phyloP scores from a whole-genome alignment of 192 early-diverging fungal genomes.

The Allomyces macrogynus region DNA sequence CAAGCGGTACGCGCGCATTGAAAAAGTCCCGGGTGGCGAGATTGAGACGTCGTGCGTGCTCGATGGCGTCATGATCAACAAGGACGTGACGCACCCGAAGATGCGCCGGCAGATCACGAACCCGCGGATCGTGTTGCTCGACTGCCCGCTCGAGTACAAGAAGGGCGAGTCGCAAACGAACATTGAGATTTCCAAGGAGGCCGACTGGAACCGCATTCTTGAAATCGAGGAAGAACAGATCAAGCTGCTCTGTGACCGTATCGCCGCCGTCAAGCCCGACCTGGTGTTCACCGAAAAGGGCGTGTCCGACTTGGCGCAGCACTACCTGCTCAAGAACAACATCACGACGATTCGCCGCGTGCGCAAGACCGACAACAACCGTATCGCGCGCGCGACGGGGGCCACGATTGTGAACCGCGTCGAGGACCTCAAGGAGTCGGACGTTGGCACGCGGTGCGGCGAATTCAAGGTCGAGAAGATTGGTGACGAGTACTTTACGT shows the following conservation, averaged over 20 bases:
- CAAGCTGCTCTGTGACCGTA: constrained; percentile 89
- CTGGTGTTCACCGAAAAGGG: constrained; percentile 98
- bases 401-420: constrained; percentile 91
- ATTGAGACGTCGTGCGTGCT: constrained; percentile 88
- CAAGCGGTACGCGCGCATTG: constrained; percentile 92
- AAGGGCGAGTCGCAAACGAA: constrained; percentile 99
- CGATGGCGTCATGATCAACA: constrained; percentile 96
- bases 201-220: constrained; percentile 86
- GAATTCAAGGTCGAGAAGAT: constrained; percentile 90
- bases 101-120: constrained; percentile 90
- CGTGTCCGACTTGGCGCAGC: constrained; percentile 94
- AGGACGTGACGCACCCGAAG: constrained; percentile 98
- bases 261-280: constrained; percentile 88
- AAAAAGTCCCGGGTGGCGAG: constrained; percentile 91
- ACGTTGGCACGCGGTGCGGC: constrained; percentile 89
- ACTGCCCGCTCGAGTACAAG: constrained; percentile 99
- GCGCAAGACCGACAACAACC: constrained; percentile 96
- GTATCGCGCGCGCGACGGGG: constrained; percentile 91
- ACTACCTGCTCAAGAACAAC: constrained; percentile 92
- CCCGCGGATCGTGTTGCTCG: constrained; percentile 82
- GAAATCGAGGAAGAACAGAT: constrained; percentile 99
- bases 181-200: constrained; percentile 91
- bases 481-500: constrained; percentile 98
- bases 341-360: constrained; percentile 95
- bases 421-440: constrained; percentile 87